phyloP scores from a whole-genome alignment of 805 yeast species.

The Hanseniaspora singularis region DNA sequence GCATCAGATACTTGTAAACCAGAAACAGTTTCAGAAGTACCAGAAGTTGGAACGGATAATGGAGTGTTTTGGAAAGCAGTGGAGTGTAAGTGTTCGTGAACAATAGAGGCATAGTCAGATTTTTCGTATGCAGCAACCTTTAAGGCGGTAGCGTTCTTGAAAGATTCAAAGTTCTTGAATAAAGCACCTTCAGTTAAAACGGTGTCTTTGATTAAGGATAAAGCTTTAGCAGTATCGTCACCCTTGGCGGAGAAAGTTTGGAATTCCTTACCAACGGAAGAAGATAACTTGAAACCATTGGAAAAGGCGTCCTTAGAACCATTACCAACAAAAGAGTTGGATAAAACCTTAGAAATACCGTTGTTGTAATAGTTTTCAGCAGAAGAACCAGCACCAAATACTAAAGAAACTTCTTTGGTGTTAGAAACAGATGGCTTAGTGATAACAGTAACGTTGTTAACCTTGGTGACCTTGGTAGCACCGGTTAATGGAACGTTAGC shows the following conservation, averaged over 20 bases:
- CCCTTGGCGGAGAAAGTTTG: conserved; percentile 47
- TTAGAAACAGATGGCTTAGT: conserved; percentile 46
- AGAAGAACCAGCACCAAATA: conserved; percentile 66
- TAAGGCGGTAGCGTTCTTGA: conserved; percentile 28
- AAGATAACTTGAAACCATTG: conserved; percentile 45
- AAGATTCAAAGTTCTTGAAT: conserved; percentile 17
- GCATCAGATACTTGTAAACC: conserved; percentile 50
- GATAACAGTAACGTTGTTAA: conserved; percentile 59
- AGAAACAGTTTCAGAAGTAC: conserved; percentile 55
- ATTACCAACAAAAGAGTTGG: conserved; percentile 36
- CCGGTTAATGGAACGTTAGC: conserved; percentile 43
- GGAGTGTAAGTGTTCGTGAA: conserved; percentile 63
- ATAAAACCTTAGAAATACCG: conserved; percentile 61
- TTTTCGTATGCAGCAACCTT: conserved; percentile 46
- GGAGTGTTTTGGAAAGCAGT: conserved; percentile 83
- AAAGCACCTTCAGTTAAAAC: conserved; percentile 39
- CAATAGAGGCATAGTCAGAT: conserved; percentile 41
- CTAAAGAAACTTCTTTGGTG: conserved; percentile 50
- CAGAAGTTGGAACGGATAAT: conserved; percentile 61
- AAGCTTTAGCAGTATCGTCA: conserved; percentile 36
- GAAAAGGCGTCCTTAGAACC: conserved; percentile 28
- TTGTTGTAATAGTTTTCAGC: conserved; percentile 70
- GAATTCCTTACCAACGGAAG: conserved; percentile 49
- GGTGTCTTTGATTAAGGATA: conserved; percentile 33
- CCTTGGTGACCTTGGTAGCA: conserved; percentile 56